phyloP scores from a whole-genome alignment of 139 green algal genomes.

The Volvox africanus region DNA sequence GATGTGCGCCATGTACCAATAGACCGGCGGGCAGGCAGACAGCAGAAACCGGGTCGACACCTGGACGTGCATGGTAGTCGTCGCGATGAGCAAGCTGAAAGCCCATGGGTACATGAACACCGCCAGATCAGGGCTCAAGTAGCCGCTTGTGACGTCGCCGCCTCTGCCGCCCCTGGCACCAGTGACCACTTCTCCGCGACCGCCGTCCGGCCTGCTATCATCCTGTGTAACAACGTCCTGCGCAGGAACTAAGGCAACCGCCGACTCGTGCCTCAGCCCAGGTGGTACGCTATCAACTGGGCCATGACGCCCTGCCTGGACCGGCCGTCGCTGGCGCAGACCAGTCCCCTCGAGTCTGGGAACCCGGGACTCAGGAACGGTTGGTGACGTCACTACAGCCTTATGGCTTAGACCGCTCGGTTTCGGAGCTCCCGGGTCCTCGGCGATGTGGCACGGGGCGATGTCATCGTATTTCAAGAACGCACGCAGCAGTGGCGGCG shows the following conservation, averaged over 20 bases:
- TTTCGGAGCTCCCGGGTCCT: not conserved
- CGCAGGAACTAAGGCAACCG: not conserved
- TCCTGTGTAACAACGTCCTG: no score
- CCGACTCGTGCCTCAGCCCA: no score
- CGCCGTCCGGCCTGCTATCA: no score
- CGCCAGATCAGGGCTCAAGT: constrained; percentile 47
- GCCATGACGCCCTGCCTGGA: not conserved
- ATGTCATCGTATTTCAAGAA: not conserved
- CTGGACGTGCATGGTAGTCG: constrained; percentile 90
- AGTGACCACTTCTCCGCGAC: not conserved
- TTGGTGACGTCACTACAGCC: not conserved
- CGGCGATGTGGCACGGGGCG: not conserved
- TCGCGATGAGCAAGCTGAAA: constrained; percentile 69
- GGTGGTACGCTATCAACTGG: not conserved
- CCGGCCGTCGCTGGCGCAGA: not conserved
- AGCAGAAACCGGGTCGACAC: constrained; percentile 82
- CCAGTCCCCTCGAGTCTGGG: not conserved
- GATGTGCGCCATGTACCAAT: constrained; percentile 82
- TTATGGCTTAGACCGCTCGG: no score
- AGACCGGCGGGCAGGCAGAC: constrained; percentile 78
- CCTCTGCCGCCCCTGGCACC: not conserved
- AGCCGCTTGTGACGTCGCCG: constrained; percentile 30
- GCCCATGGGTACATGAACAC: constrained; percentile 84
- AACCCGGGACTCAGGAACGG: no score
- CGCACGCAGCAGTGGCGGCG: not conserved